phyloP scores from a whole-genome alignment of 129 eudicot genomes.

The Oenanthe sinensis region DNA sequence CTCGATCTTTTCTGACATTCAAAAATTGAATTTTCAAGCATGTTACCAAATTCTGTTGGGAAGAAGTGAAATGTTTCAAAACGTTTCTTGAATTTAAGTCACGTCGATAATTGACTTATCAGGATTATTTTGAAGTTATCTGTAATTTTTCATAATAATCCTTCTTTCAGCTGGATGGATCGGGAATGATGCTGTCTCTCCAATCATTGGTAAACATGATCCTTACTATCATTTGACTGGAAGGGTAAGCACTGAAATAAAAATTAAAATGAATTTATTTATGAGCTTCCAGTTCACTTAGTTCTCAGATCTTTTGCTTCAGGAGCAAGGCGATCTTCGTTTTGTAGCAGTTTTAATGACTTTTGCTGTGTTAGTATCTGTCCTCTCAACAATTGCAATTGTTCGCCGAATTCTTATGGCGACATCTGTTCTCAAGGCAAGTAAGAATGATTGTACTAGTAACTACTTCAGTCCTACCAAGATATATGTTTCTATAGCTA shows the following conservation, averaged over 20 bases:
- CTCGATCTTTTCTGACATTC: background rate
- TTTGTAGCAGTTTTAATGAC: constrained; percentile 84
- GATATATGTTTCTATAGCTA: background rate
- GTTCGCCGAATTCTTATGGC: constrained; percentile 95
- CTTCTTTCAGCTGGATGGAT: constrained; percentile 88
- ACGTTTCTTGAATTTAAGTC: background rate
- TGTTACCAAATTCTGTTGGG: background rate
- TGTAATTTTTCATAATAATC: background rate
- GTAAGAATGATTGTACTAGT: constrained; percentile 1
- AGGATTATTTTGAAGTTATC: background rate
- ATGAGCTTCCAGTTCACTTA: constrained; percentile 6
- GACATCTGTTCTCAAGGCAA: constrained; percentile 90
- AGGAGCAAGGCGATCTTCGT: constrained; percentile 83
- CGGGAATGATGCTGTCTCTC: constrained; percentile 82
- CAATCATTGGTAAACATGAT: constrained; percentile 86
- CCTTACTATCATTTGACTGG: constrained; percentile 79
- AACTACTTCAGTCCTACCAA: background rate
- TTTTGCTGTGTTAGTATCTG: constrained; percentile 53
- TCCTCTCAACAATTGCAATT: constrained; percentile 79
- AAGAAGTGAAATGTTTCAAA: background rate
- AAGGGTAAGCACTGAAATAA: constrained; percentile 41
- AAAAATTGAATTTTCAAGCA: background rate
- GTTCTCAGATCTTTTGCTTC: constrained; percentile 17
- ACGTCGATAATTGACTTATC: background rate
- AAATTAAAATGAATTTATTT: background rate